A percentile compares a stretch with the other conserved stretches of the same genome.
Conservation (phyloP, 1,139 yeast genomes). For the Taiozyma sp. region DNA sequence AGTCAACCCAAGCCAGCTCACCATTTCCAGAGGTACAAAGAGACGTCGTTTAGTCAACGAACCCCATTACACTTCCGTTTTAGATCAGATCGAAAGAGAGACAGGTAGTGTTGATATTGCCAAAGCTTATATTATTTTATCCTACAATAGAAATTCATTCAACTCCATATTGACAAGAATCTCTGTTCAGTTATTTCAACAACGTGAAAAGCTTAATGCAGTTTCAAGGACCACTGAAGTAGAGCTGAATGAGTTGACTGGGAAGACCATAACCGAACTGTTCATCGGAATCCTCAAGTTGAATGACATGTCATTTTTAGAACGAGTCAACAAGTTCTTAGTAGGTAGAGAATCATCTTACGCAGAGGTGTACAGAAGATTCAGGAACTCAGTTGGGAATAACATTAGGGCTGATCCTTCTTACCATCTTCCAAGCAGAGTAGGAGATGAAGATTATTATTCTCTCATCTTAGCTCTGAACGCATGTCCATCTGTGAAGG, state of each 20-base stretch:
- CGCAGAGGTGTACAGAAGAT: neutral
- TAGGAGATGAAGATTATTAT: neutral
- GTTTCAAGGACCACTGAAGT: neutral
- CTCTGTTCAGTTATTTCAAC: neutral
- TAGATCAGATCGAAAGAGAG: neutral
- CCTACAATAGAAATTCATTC: neutral
- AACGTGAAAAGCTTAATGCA: neutral
- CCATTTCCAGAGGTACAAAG: neutral
- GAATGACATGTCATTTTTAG: neutral
- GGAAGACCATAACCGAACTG: neutral
- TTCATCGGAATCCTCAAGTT: neutral
- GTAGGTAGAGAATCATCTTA: neutral
- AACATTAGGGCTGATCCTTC: neutral
- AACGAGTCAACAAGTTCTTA: neutral
- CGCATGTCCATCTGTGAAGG: neutral
- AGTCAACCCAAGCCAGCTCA: neutral
- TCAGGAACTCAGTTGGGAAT: neutral
- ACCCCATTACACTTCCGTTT: neutral
- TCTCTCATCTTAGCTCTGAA: neutral
- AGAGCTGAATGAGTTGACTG: neutral
- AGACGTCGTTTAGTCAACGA: neutral
- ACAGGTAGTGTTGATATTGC: neutral
- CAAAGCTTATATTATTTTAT: neutral
- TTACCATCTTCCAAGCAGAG: neutral
- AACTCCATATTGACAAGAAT: neutral